Conservation (phyloP, 306 rosid species). For the Castanea crenata region DNA sequence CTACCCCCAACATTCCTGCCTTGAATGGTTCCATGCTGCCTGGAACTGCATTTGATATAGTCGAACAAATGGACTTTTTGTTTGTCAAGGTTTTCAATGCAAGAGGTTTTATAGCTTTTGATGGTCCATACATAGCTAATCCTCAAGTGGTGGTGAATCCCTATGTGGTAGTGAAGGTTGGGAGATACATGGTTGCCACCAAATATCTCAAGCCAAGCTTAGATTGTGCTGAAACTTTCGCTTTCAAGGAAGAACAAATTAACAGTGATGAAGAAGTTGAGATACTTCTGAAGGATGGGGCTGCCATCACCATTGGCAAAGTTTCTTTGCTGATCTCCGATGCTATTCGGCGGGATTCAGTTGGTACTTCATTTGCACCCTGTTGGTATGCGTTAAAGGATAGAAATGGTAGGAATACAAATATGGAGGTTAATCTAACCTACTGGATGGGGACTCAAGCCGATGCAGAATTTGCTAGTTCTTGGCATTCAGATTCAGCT, state of each 20-base stretch:
- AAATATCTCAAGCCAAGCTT: constrained; percentile 1
- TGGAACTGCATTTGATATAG: constrained; percentile 23
- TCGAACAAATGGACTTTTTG: constrained; percentile 31
- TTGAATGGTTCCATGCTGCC: constrained; percentile 8
- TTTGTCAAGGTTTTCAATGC: constrained; percentile 35
- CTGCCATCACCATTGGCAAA: neutral
- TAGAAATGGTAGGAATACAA: too few species aligned
- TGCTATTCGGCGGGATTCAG: neutral
- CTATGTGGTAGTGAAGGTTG: constrained; percentile 28
- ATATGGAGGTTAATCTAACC: too few species aligned
- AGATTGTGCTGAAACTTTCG: constrained; percentile 36
- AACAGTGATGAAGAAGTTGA: constrained; percentile 4
- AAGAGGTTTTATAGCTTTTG: neutral
- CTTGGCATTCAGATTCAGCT: too few species aligned
- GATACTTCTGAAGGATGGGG: too few species aligned
- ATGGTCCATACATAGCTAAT: constrained; percentile 1
- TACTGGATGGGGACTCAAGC: too few species aligned
- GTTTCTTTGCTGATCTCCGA: neutral
- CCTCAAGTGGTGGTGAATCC: neutral
- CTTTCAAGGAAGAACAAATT: constrained; percentile 17
- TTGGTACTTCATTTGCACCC: neutral
- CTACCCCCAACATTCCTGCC: constrained; percentile 33
- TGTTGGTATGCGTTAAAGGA: too few species aligned
- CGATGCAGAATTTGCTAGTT: too few species aligned
- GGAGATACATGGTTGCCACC: constrained; percentile 5